A percentile compares a stretch with the other conserved stretches of the same genome.
phyloP scores from a whole-genome alignment of 495 filamentous ascomycete species.

The Penicillium odoratum region DNA sequence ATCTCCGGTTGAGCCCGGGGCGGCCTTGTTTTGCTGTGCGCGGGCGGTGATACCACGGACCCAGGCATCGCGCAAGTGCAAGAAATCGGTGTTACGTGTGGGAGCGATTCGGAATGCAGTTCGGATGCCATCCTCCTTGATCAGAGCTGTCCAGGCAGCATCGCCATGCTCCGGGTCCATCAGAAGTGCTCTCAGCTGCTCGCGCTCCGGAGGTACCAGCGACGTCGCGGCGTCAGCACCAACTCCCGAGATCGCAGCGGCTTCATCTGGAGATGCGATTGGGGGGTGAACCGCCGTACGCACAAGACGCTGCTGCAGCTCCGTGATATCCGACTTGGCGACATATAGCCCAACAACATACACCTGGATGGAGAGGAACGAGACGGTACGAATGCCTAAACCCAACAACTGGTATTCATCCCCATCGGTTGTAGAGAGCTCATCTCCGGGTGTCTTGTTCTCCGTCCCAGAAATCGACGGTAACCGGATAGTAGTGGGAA shows the following conservation, averaged over 20 bases:
- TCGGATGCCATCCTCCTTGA: slow-evolving; percentile 61
- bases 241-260: slow-evolving; percentile 46
- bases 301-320: slow-evolving; percentile 57
- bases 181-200: slow-evolving; percentile 63
- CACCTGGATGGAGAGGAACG: slow-evolving; percentile 86
- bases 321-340: slow-evolving; percentile 69
- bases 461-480: slow-evolving; percentile 42
- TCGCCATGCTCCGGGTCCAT: slow-evolving; percentile 68
- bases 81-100: slow-evolving; percentile 84
- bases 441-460: slow-evolving; percentile 42
- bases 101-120: slow-evolving; percentile 80
- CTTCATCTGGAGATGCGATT: slow-evolving; percentile 27
- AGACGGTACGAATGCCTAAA: slow-evolving; percentile 83
- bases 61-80: slow-evolving; percentile 87
- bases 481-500: slow-evolving; percentile 71
- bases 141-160: slow-evolving; percentile 68
- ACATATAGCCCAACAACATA: slow-evolving; percentile 94
- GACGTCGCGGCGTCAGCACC: slow-evolving; percentile 70
- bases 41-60: slow-evolving; percentile 77
- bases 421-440: slow-evolving; percentile 29
- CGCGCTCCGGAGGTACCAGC: slow-evolving; percentile 76
- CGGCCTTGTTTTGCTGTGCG: slow-evolving; percentile 44
- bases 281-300: slow-evolving; percentile 41
- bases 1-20: slow-evolving; percentile 25
- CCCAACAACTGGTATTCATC: slow-evolving; percentile 86